Conservation (phyloP, 2,329 filamentous ascomycete species). For the Colletotrichum neosansevieriae region DNA sequence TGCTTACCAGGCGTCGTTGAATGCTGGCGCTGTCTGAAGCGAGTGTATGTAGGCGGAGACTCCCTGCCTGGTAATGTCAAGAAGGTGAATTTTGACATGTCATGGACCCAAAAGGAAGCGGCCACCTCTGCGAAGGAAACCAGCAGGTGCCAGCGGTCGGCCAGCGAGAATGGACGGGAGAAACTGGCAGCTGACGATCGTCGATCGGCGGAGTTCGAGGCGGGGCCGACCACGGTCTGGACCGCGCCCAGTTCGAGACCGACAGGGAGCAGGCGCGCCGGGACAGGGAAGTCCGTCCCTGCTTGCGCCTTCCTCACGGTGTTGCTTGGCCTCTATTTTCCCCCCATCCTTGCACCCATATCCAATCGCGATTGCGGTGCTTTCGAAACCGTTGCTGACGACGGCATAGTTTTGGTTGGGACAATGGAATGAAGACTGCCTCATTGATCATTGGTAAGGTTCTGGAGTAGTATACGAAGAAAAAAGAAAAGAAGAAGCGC, state of each 20-base stretch:
- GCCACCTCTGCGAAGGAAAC: neutral
- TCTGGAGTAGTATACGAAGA: no score
- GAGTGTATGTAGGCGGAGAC: neutral
- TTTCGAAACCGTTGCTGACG: conserved; percentile 13
- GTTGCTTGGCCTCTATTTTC: conserved; percentile 18
- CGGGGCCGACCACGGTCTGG: conserved; percentile 32
- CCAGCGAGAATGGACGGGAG: conserved; percentile 8
- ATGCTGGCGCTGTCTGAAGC: no score
- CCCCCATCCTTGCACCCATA: neutral
- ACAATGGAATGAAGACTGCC: conserved; percentile 9
- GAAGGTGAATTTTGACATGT: conserved; percentile 1
- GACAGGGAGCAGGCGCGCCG: neutral
- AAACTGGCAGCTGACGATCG: conserved; percentile 32
- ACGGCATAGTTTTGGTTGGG: conserved; percentile 2
- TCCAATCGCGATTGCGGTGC: neutral
- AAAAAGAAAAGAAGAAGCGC: no score
- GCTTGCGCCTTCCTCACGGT: neutral
- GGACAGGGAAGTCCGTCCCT: neutral
- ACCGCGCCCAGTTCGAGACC: conserved; percentile 31
- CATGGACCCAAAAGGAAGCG: no score
- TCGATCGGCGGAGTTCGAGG: conserved; percentile 27
- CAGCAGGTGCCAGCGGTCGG: no score
- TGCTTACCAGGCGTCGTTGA: neutral
- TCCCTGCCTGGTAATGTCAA: neutral
- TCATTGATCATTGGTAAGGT: no score